Evolutionary conservation across 306 rosid species (phyloP), one percentile per base, ranked within the genome.

Genomic region (Datisca glomerata): DNA sequence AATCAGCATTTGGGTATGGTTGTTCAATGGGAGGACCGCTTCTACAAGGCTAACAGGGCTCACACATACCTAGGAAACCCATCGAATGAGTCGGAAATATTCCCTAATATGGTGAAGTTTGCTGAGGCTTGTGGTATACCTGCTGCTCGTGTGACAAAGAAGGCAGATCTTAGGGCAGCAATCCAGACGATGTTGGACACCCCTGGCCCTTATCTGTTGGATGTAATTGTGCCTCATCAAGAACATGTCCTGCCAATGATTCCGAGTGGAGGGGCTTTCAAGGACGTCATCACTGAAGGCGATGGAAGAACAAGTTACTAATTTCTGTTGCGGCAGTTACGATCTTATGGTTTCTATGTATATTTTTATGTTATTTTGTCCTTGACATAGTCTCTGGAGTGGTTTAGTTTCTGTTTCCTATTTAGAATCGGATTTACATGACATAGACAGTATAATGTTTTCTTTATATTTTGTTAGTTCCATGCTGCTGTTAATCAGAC

Each of bases 1-100:
- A 83, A 89, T 34, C 97, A 89, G 42, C 95, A 89, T 49, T 70
- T 89, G 67, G 95, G 97, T 38, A 89, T 89, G 97, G 97, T 80
- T 53, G 69, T 74, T 45, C 97, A 83, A 33, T 89, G 84, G 95
- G 97, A 89, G 72, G 97, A 89, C 43, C 59, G 86, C 18, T 89
- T 89, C 75, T 89, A 83, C 21, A 89, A 83, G 64, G 68, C 95
- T 0, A 83, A 89, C 45, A 72, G 81, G 39, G 95, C 76, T 56
- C 95, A 80, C 52, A 74, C 95, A 0, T 89, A 80, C 42, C 51
- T 89, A 0, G 97, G 97, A 21, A 57, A 89, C 52, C 97, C 95
- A 0, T 48, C 80, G 0, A 74, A 16, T 1, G 93, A 83, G 51
- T 27, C 33, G 0, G 89, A 77, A 59, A 89, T 89, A 27, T 89